Conservation (phyloP, 78 protist genomes). For the Capsaspora owczarzaki region DNA sequence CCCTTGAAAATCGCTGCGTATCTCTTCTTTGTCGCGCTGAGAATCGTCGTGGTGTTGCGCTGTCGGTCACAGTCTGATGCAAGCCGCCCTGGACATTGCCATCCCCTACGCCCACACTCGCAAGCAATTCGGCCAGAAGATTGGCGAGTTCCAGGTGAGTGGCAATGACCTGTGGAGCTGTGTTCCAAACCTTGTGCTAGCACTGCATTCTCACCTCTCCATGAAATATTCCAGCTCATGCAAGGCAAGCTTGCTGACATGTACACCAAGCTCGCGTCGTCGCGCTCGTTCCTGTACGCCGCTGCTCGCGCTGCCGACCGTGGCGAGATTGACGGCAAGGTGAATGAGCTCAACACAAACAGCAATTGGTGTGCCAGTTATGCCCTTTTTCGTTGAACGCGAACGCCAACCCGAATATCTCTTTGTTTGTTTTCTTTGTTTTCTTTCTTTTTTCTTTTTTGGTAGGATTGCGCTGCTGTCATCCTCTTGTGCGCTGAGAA, state of each 20-base stretch:
- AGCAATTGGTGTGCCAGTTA: no score
- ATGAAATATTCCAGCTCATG: conserved; percentile 49
- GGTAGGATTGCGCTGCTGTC: conserved; percentile 56
- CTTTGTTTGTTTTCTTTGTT: no score
- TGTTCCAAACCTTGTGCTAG: neutral
- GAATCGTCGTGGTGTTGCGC: neutral
- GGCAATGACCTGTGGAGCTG: neutral
- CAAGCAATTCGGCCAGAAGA: conserved; percentile 71
- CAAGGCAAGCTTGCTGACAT: conserved; percentile 90
- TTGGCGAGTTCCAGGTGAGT: conserved; percentile 44
- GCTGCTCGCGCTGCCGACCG: conserved; percentile 56
- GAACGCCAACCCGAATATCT: no score
- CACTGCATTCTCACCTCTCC: no score
- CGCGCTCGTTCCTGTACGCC: conserved; percentile 63
- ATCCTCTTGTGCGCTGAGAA: conserved; percentile 76
- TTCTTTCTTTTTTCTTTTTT: neutral
- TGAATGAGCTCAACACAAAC: neutral
- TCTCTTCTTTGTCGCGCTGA: no score
- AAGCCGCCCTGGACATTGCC: conserved; percentile 66
- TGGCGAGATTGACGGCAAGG: conserved; percentile 45
- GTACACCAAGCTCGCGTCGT: conserved; percentile 62
- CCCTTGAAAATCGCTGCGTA: no score
- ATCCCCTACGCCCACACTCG: conserved; percentile 76
- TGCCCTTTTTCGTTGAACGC: no score
- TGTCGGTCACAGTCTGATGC: conserved; percentile 44